These are phyloP conservation scores for Raphanus sativus DNA, from an alignment of 345 rosid genomes.

Conservation along the genomic window DNA sequence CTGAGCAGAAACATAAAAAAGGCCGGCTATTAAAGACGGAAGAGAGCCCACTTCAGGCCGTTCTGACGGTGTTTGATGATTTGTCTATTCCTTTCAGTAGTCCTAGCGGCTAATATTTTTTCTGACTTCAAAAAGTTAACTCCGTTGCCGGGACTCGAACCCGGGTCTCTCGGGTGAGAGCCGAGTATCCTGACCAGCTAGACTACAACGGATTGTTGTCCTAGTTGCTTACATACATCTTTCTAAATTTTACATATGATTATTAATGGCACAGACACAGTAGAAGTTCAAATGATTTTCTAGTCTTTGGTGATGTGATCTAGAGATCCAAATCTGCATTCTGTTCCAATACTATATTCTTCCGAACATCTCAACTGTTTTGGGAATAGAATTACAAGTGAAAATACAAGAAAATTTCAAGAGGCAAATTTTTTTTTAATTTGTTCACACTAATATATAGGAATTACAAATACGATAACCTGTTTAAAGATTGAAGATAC, in stretches of 20 bases:
- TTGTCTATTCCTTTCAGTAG: too few relatives aligned
- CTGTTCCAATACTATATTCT: conserved; percentile 24
- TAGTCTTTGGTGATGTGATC: too few relatives aligned
- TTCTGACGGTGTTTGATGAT: too few relatives aligned
- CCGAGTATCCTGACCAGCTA: conserved; percentile 67
- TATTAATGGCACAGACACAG: too few relatives aligned
- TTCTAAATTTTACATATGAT: too few relatives aligned
- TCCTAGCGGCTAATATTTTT: too few relatives aligned
- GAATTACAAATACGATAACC: conserved; percentile 38
- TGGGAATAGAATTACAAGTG: conserved; percentile 26
- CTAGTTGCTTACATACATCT: too few relatives aligned
- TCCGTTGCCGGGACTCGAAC: conserved; percentile 55
- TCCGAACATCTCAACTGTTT: conserved; percentile 22
- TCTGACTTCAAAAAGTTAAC: neutral
- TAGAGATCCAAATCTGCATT: neutral
- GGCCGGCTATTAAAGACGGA: too few relatives aligned
- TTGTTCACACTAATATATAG: conserved; percentile 21
- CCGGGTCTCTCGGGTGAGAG: conserved; percentile 75
- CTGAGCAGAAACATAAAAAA: too few relatives aligned
- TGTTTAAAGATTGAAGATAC: conserved; percentile 36
- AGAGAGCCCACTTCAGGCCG: too few relatives aligned
- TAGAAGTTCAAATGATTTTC: too few relatives aligned
- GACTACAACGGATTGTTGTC: conserved; percentile 37
- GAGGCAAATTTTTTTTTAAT: conserved; percentile 13
- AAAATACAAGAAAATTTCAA: conserved; percentile 19